phyloP scores from a whole-genome alignment of 495 filamentous ascomycete species.

The Hyaloscypha hepaticicola region DNA sequence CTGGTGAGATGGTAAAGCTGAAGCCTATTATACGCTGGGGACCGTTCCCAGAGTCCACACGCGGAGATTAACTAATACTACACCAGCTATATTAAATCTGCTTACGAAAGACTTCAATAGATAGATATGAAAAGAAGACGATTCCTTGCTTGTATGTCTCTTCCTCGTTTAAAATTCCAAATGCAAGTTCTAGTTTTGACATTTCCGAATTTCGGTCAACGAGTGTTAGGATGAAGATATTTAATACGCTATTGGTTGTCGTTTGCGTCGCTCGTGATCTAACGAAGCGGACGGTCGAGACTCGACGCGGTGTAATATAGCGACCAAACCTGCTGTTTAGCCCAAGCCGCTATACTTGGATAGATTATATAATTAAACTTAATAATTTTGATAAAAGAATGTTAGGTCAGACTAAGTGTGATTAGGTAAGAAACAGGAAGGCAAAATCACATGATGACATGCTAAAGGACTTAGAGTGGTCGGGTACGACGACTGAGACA shows the following conservation, averaged over 20 bases:
- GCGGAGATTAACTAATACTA: constrained; percentile 17
- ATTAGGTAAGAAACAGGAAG: too few species aligned
- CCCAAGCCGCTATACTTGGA: too few species aligned
- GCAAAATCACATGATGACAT: too few species aligned
- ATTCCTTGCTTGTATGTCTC: constrained; percentile 13
- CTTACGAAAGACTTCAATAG: constrained; percentile 14
- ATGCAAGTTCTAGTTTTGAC: constrained; percentile 1
- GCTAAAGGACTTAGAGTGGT: too few species aligned
- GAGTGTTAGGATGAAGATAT: constrained; percentile 3
- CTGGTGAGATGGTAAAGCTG: constrained; percentile 8
- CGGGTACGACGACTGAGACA: too few species aligned
- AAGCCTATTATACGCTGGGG: constrained; percentile 13
- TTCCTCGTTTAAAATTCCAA: constrained; percentile 4
- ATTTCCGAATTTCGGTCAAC: background rate
- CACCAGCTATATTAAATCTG: constrained; percentile 14
- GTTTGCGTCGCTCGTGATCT: background rate
- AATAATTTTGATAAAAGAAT: too few species aligned
- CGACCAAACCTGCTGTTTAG: too few species aligned
- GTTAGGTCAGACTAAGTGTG: too few species aligned
- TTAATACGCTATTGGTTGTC: background rate
- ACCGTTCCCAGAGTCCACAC: constrained; percentile 16
- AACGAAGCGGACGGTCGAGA: too few species aligned
- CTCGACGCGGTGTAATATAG: too few species aligned
- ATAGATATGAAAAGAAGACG: constrained; percentile 14
- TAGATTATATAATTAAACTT: too few species aligned